Percentiles rank a stretch among this genome's conserved stretches.
Conservation (phyloP, 306 rosid species). For the Dryas alaskensis region DNA sequence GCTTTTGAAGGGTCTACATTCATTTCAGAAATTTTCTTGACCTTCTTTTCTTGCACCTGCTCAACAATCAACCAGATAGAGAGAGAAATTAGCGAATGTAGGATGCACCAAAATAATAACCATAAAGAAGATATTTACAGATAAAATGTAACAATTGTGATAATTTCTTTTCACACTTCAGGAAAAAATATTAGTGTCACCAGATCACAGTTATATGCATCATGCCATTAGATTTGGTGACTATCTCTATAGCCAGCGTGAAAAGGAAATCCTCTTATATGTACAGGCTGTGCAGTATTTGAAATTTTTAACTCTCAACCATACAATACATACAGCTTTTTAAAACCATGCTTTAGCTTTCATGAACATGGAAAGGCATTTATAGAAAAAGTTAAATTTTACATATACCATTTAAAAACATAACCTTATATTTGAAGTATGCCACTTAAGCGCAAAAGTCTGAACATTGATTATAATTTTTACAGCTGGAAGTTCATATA, state of each 20-base stretch:
- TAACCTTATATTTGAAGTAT: not conserved
- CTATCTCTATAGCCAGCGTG: not conserved
- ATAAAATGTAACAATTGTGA: not conserved
- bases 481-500: not conserved
- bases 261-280: not conserved
- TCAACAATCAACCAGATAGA: conserved; percentile 32
- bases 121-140: not conserved
- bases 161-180: not conserved
- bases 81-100: conserved; percentile 19
- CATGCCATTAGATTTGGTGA: not conserved
- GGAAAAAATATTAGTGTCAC: not conserved
- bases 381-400: not conserved
- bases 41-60: conserved; percentile 97
- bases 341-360: not conserved
- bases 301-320: not conserved
- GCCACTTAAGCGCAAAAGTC: not conserved
- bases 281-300: not conserved
- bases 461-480: not conserved
- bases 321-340: not conserved
- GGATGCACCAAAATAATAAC: conserved; percentile 10
- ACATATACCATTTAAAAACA: not conserved
- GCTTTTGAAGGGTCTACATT: conserved; percentile 74
- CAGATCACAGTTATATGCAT: not conserved
- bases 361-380: not conserved
- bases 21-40: conserved; percentile 87